phyloP scores from a whole-genome alignment of 805 yeast species.

The Tanozyma kutaoensis region DNA sequence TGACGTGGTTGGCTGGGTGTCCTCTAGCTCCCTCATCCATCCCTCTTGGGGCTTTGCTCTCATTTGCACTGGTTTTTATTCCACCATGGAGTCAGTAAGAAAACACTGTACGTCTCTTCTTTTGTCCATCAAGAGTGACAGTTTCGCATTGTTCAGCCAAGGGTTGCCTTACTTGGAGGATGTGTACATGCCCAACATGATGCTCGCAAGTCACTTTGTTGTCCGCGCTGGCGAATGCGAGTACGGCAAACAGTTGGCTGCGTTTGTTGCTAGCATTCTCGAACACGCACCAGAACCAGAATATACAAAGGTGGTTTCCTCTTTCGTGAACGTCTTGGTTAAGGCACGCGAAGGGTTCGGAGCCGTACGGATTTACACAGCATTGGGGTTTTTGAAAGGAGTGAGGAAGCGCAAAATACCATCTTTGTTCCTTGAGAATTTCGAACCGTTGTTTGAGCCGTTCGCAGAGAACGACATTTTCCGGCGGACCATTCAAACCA shows the following conservation, averaged over 20 bases:
- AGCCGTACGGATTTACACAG: constrained; percentile 52
- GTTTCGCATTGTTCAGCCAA: constrained; percentile 22
- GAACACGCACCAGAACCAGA: constrained; percentile 13
- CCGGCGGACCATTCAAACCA: constrained; percentile 35
- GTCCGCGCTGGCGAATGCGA: constrained; percentile 33
- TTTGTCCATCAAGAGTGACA: constrained; percentile 33
- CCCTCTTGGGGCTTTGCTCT: constrained; percentile 63
- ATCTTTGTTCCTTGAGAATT: constrained; percentile 13
- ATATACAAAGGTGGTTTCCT: constrained; percentile 8
- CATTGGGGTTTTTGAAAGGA: constrained; percentile 46
- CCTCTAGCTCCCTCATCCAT: constrained; percentile 37
- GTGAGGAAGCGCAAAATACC: constrained; percentile 18
- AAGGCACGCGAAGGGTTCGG: constrained; percentile 43
- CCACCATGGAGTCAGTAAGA: constrained; percentile 67
- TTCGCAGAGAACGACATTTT: constrained; percentile 40
- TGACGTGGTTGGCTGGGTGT: constrained; percentile 45
- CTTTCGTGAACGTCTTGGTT: constrained; percentile 31
- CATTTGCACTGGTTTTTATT: constrained; percentile 63
- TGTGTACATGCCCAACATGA: constrained; percentile 42
- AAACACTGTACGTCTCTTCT: constrained; percentile 46
- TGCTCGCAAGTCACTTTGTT: constrained; percentile 51
- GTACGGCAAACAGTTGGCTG: constrained; percentile 39
- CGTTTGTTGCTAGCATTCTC: constrained; percentile 30
- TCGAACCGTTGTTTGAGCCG: constrained; percentile 18
- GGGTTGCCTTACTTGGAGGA: constrained; percentile 31